Evolutionary conservation across 768 basidiomycete species (phyloP), one percentile per base, ranked within the genome.

Genomic region (Termitomyces sp.): DNA sequence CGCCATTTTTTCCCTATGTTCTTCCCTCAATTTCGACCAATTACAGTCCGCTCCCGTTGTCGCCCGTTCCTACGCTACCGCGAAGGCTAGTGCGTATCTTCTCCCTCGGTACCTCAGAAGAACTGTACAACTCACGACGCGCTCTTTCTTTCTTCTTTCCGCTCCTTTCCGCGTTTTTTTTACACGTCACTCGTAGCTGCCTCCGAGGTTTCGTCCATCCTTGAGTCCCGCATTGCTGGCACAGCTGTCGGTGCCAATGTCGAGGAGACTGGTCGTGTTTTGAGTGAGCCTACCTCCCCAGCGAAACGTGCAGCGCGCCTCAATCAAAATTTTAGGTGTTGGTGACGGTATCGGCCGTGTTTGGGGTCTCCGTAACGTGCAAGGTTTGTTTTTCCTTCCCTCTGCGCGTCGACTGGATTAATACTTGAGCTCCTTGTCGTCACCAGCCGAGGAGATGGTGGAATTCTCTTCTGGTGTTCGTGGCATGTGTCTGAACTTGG

Each of bases 401-500:
- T 6, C 20, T 11, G 42, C 33, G 37, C 59, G 27, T 52, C 18
- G 44, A 18, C 34, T 47, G 31, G 42, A 22, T 34, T 16, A n/a
- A 33, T n/a, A 18, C 36, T 44, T 59, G 59, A 55, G 65, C 60
- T 56, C 58, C 48, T 53, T 58, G 64, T 59, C 63, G 49, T 64
- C 57, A 67, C 51, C 76, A 95, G 89, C 89, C 79, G 97, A 99
- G 81, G 97, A 99, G 87, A 99, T 99, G 97, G 97, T 99, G 85
- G 97, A 99, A 85, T 99, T 99, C 86, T 93, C 96, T 52, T 98
- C 97, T 54, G 97, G 97, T 78, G 88, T 99, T 70, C 95, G 97
- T 75, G 97, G 97, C 84, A 99, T 99, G 97, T 98, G 95, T 78
- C 79, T 99, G 78, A 99, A 99, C 91, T 90, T 99, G 87, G 97